Percentiles rank a stretch among this genome's conserved stretches.
These are phyloP conservation scores for Schizochytrium sp. DNA, from an alignment of 108 stramenopile genomes.

Conservation along the genomic window DNA sequence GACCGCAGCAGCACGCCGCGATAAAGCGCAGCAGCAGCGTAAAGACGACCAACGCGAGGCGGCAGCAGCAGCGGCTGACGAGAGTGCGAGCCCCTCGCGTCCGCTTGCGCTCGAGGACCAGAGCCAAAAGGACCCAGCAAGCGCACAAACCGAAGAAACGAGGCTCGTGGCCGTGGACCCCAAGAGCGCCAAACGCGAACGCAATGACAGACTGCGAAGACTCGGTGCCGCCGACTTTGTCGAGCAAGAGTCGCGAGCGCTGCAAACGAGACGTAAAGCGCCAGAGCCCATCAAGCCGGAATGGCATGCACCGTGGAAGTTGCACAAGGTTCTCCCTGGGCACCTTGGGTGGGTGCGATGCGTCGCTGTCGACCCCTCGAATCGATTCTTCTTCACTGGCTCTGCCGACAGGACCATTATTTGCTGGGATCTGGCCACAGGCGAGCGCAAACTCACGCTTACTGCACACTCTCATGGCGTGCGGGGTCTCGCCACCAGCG, in stretches of 20 bases:
- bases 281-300: constrained; percentile 48
- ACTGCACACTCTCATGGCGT: constrained; percentile 95
- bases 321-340: constrained; percentile 77
- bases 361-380: constrained; percentile 88
- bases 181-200: neutral
- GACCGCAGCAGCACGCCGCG: neutral
- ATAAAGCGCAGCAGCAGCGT: no score
- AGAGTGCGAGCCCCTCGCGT: no score
- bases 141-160: no score
- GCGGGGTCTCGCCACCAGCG: constrained; percentile 82
- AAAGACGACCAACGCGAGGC: no score
- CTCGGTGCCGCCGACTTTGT: neutral
- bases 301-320: constrained; percentile 98
- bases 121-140: no score
- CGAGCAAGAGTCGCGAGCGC: neutral
- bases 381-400: constrained; percentile 92
- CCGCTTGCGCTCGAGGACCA: no score
- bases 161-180: neutral
- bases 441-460: constrained; percentile 85
- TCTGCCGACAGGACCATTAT: constrained; percentile 93
- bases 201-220: neutral
- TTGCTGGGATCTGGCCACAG: constrained; percentile 87
- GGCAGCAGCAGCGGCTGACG: no score
- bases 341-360: constrained; percentile 97
- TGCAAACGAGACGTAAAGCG: neutral